Evolutionary conservation across 768 basidiomycete genomes (phyloP).

Genomic region (Hydnum rufescens): DNA sequence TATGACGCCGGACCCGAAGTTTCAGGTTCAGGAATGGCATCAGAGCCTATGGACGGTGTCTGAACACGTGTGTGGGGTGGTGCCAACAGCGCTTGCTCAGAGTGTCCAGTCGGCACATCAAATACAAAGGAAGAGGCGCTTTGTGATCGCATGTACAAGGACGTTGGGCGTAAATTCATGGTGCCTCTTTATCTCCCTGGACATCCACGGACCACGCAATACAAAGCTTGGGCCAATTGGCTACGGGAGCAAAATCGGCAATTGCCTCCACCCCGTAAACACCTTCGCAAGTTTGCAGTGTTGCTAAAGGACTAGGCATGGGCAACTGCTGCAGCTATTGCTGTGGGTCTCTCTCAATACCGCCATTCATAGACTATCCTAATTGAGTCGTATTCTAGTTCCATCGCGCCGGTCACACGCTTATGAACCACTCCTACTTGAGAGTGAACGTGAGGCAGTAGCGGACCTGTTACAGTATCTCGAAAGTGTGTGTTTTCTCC

Average conservation of each 20-base stretch:
- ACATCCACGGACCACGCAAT: no score
- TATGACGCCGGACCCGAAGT: conserved; percentile 1
- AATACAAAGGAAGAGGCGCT: conserved; percentile 10
- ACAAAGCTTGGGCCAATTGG: no score
- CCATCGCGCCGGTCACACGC: conserved; percentile 66
- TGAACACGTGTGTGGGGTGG: no score
- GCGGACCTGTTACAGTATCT: conserved; percentile 93
- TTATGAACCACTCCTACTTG: conserved; percentile 69
- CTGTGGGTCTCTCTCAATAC: conserved; percentile 4
- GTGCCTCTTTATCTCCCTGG: no score
- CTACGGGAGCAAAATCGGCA: no score
- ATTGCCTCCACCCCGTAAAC: no score
- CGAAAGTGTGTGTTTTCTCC: conserved; percentile 49
- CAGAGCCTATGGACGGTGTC: background rate
- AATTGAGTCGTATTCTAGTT: conserved; percentile 25
- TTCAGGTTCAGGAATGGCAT: background rate
- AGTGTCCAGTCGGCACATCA: conserved; percentile 7
- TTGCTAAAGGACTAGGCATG: no score
- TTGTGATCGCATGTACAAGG: conserved; percentile 1
- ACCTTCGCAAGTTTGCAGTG: no score
- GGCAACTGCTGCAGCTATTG: conserved; percentile 9
- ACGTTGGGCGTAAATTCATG: background rate
- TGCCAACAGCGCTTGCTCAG: no score
- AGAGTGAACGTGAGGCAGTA: conserved; percentile 94
- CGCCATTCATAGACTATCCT: no score